Base-by-base conservation (phyloP, 805 yeast genomes). In the Huiozyma naganishii region DNA sequence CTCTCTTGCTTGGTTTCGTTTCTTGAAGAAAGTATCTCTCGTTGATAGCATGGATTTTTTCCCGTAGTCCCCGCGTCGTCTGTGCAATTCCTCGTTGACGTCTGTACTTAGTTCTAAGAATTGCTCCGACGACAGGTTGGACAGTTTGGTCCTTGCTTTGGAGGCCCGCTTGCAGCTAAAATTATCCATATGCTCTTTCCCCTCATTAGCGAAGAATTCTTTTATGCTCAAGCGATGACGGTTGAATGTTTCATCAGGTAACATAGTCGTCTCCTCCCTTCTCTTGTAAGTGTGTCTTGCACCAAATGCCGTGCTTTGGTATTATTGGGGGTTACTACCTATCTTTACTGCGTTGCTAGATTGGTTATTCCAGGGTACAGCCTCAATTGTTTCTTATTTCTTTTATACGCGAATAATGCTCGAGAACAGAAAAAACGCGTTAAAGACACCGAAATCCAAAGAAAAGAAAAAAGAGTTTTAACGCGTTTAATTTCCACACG, bases 1-100 rank as follows among this genome's bases (percentile, higher is more conserved):
- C 61, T 83, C 83, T 53, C 97, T 74, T 1, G 98, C 97, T 62
- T 87, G 94, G 58, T 92, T 90, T 57, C 98, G 76, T 60, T 88
- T 88, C 36, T 95, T 90, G 62, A 90, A 97, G 65, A 85, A 86
- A n/a, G 73, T 71, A 10, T 17, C 38, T 10, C n/a, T 8, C 12
- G 23, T 13, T 29, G 29, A 13, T 29, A 9, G 23, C 34, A 28
- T n/a, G n/a, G 11, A 23, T 36, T 30, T 23, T 30, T 12, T 17
- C 6, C 23, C 12, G 13, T 35, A 36, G 51, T 80, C 82, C 49
- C 70, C 75, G 36, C 75, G 72, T 49, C 99, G 73, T 57, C 98
- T 76, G 54, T 77, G 76, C 46, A 92, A 69, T 63, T 92, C 99
- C 63, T 92, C 98, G 61, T 79, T 83, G 10, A 92, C 97, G 60